A percentile compares a stretch with the other conserved stretches of the same genome.
These are phyloP conservation scores for Fraxinus excelsior DNA, from an alignment of 257 asterid genomes.

Conservation along the genomic window DNA sequence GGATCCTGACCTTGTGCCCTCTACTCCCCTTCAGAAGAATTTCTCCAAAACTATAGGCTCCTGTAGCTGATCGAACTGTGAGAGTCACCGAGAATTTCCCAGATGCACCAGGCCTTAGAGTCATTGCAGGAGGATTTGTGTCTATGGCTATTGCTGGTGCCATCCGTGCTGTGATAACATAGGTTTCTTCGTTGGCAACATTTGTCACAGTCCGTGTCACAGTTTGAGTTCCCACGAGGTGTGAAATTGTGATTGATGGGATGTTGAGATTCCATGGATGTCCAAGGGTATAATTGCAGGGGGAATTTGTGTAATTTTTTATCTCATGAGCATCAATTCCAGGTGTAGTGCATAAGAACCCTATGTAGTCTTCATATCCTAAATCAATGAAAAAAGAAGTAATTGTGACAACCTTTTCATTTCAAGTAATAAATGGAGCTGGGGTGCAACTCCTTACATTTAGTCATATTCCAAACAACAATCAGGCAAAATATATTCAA, in stretches of 20 bases:
- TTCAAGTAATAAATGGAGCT: background rate
- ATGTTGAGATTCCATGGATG: constrained; percentile 84
- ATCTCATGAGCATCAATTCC: constrained; percentile 74
- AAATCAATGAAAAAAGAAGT: constrained; percentile 21
- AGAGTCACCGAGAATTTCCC: constrained; percentile 65
- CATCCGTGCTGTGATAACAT: constrained; percentile 82
- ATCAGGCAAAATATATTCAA: background rate
- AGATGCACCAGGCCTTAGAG: constrained; percentile 76
- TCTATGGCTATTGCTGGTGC: constrained; percentile 88
- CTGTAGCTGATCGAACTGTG: constrained; percentile 71
- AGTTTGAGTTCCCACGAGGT: constrained; percentile 83
- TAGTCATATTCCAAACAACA: background rate
- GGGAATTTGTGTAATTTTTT: constrained; percentile 61
- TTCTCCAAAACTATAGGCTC: constrained; percentile 90
- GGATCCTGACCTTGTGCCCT: constrained; percentile 90
- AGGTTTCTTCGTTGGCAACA: constrained; percentile 91
- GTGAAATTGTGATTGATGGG: constrained; percentile 85
- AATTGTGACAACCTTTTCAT: constrained; percentile 5
- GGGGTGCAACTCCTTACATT: background rate
- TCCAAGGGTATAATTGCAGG: constrained; percentile 90
- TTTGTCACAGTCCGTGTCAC: constrained; percentile 79
- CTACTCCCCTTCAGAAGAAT: constrained; percentile 82
- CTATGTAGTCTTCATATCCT: constrained; percentile 91
- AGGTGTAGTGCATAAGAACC: constrained; percentile 92
- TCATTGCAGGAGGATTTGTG: constrained; percentile 93